Percentiles rank a stretch among this genome's conserved stretches.
Conservation (phyloP, 352 stramenopile genomes). For the Phytophthora aleatoria region DNA sequence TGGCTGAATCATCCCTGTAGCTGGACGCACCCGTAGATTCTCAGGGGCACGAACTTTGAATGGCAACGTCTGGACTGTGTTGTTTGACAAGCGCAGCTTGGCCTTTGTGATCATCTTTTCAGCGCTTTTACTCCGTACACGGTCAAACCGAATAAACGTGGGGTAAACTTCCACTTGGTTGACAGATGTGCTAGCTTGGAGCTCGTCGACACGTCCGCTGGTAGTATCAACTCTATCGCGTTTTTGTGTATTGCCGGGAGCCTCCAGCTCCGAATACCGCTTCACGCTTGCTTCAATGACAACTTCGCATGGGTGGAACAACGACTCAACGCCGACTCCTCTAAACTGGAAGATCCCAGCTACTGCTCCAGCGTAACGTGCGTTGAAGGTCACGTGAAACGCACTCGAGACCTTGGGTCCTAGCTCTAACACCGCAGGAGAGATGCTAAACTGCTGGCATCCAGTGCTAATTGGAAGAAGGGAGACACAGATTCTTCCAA, state of each 20-base stretch:
- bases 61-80: slow-evolving; percentile 45
- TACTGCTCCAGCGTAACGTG: slow-evolving; percentile 58
- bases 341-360: slow-evolving; percentile 89
- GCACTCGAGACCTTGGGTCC: slow-evolving; percentile 57
- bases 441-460: slow-evolving; percentile 84
- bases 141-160: slow-evolving; percentile 65
- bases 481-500: slow-evolving; percentile 76
- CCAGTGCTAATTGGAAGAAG: slow-evolving; percentile 82
- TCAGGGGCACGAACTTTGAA: slow-evolving; percentile 67
- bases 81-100: slow-evolving; percentile 64
- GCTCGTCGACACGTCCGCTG: slow-evolving; percentile 45
- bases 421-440: slow-evolving; percentile 78
- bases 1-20: slow-evolving; percentile 47
- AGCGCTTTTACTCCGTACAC: slow-evolving; percentile 30
- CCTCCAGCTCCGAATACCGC: slow-evolving; percentile 37
- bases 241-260: background rate
- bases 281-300: slow-evolving; percentile 84
- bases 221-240: slow-evolving; percentile 2
- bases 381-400: slow-evolving; percentile 75
- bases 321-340: slow-evolving; percentile 62
- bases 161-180: slow-evolving; percentile 60
- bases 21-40: slow-evolving; percentile 55
- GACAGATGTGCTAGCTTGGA: slow-evolving; percentile 47
- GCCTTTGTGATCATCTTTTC: slow-evolving; percentile 27
- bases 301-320: slow-evolving; percentile 81